Percentiles rank a stretch among this genome's conserved stretches.
Conservation (phyloP, 768 basidiomycete species). For the Panus rudis region DNA sequence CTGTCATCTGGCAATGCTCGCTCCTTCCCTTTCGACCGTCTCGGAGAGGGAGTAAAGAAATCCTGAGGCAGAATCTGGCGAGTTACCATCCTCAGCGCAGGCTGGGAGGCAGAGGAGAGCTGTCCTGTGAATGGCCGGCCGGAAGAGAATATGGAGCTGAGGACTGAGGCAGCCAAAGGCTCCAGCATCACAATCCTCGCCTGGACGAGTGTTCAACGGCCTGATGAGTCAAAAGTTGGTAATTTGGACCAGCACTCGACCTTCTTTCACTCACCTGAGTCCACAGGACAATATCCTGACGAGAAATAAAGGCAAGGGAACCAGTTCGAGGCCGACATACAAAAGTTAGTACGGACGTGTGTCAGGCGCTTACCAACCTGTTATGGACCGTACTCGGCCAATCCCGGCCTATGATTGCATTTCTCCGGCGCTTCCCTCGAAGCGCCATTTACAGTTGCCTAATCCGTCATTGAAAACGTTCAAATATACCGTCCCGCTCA, state of each 20-base stretch:
- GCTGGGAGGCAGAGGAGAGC: constrained; percentile 18
- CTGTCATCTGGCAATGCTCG: constrained; percentile 28
- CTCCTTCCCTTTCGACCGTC: constrained; percentile 48
- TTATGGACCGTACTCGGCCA: too few species aligned
- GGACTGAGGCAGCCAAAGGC: constrained; percentile 49
- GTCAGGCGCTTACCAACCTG: too few species aligned
- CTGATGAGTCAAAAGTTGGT: background rate
- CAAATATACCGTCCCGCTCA: too few species aligned
- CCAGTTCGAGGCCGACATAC: too few species aligned
- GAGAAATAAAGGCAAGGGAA: too few species aligned
- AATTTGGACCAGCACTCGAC: too few species aligned
- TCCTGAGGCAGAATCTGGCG: constrained; percentile 33
- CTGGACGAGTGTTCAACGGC: constrained; percentile 14
- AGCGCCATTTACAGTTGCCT: background rate
- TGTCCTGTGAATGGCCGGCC: constrained; percentile 19
- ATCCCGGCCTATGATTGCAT: too few species aligned
- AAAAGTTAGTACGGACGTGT: too few species aligned
- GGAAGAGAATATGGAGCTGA: constrained; percentile 38
- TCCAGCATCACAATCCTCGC: constrained; percentile 50
- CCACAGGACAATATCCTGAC: too few species aligned
- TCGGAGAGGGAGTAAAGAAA: constrained; percentile 51
- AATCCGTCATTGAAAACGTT: too few species aligned
- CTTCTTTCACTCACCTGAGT: too few species aligned
- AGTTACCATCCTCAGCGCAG: constrained; percentile 24
- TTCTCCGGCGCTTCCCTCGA: too few species aligned